phyloP scores from a whole-genome alignment of 306 rosid genomes.

The Vigna mungo region DNA sequence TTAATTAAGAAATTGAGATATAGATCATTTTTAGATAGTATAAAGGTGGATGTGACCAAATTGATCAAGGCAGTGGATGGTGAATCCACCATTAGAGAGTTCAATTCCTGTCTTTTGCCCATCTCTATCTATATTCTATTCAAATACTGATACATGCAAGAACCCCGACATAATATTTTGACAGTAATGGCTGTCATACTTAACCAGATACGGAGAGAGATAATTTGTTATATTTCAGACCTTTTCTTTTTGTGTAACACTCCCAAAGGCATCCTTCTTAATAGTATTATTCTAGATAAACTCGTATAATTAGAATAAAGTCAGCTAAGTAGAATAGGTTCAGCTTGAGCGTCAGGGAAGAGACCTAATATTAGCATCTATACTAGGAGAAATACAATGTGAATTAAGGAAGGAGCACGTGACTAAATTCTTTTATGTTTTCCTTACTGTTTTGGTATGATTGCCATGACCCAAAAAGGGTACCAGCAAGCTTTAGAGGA shows the following conservation, averaged over 20 bases:
- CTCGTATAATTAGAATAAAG: background rate
- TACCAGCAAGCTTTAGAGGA: too few species aligned
- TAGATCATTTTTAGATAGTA: too few species aligned
- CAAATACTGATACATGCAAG: background rate
- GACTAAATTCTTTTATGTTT: background rate
- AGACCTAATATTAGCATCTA: background rate
- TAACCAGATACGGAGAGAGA: background rate
- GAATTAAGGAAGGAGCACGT: background rate
- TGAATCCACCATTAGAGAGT: too few species aligned
- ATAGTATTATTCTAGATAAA: background rate
- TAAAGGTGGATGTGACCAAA: too few species aligned
- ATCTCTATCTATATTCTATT: too few species aligned
- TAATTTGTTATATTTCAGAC: background rate
- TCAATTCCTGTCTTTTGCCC: too few species aligned
- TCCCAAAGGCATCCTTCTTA: background rate
- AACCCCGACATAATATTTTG: background rate
- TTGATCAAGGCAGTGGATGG: too few species aligned
- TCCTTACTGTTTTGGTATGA: background rate
- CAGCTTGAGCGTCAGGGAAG: background rate
- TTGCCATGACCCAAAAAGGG: background rate
- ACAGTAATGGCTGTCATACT: background rate
- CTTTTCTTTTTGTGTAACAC: background rate
- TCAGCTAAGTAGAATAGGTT: background rate
- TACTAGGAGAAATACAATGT: background rate
- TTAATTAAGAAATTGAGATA: too few species aligned